These are phyloP conservation scores for Phytophthora multivora DNA, from an alignment of 352 stramenopile species.

Conservation along the genomic window DNA sequence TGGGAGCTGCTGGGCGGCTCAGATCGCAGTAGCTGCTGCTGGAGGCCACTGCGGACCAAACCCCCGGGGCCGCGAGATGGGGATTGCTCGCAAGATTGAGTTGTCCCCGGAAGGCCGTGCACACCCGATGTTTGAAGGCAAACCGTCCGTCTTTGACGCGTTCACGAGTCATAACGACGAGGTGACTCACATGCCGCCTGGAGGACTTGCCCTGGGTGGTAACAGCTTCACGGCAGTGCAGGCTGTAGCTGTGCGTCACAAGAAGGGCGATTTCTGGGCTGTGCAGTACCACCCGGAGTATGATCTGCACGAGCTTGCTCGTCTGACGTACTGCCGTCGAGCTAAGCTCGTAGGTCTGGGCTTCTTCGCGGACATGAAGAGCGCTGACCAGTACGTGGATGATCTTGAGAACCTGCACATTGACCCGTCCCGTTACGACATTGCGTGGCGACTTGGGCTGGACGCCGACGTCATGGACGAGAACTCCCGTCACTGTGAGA, in stretches of 20 bases:
- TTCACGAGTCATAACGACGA: constrained; percentile 88
- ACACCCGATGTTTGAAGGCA: constrained; percentile 85
- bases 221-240: constrained; percentile 80
- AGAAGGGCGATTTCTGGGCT: constrained; percentile 84
- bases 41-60: constrained; percentile 70
- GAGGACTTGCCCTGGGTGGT: constrained; percentile 57
- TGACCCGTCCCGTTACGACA: constrained; percentile 74
- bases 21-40: constrained; percentile 76
- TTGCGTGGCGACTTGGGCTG: constrained; percentile 77
- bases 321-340: constrained; percentile 72
- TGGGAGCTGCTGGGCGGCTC: constrained; percentile 81
- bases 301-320: constrained; percentile 79
- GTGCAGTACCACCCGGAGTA: constrained; percentile 90
- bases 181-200: constrained; percentile 72
- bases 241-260: constrained; percentile 70
- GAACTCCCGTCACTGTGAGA: constrained; percentile 76
- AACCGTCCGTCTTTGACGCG: constrained; percentile 78
- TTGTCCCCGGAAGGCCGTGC: constrained; percentile 73
- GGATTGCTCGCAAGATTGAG: constrained; percentile 76
- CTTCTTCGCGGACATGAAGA: constrained; percentile 78
- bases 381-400: constrained; percentile 70
- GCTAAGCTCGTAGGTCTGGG: constrained; percentile 68
- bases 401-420: constrained; percentile 78
- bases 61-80: constrained; percentile 74
- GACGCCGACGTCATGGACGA: constrained; percentile 86